Conservation (phyloP, 306 rosid genomes). For the Cucumis melo region DNA sequence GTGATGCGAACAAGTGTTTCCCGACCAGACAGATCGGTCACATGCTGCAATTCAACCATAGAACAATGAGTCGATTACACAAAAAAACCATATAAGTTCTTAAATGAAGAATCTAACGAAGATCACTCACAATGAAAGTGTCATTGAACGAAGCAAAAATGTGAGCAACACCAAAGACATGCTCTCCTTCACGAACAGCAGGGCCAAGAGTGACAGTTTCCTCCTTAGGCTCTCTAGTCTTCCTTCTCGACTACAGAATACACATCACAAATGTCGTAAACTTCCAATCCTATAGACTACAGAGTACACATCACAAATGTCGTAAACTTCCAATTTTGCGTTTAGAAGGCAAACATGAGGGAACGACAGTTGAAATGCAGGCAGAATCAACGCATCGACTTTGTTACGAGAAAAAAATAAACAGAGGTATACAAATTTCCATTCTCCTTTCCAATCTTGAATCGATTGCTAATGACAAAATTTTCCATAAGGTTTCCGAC, state of each 20-base stretch:
- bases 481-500: not conserved
- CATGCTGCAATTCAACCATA: slow-evolving; percentile 39
- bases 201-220: slow-evolving; percentile 40
- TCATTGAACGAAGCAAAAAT: slow-evolving; percentile 42
- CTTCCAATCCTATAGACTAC: slow-evolving; percentile 13
- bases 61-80: not conserved
- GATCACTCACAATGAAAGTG: slow-evolving; percentile 29
- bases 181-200: slow-evolving; percentile 32
- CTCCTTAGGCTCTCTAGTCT: slow-evolving; percentile 42
- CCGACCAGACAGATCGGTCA: slow-evolving; percentile 77
- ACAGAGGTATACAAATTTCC: not conserved
- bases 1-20: slow-evolving; percentile 80
- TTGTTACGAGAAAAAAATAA: not conserved
- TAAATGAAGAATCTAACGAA: not conserved
- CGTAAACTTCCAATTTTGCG: not conserved
- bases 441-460: not conserved
- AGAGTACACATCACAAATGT: not conserved
- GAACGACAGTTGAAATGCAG: not conserved
- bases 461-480: not conserved
- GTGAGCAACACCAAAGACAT: slow-evolving; percentile 36
- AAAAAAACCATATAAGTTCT: not conserved
- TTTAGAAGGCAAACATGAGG: not conserved
- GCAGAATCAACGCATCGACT: not conserved
- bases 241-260: slow-evolving; percentile 23
- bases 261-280: not conserved